Conservation (phyloP, 2,329 filamentous ascomycete genomes). For the Calycina herbarum region DNA sequence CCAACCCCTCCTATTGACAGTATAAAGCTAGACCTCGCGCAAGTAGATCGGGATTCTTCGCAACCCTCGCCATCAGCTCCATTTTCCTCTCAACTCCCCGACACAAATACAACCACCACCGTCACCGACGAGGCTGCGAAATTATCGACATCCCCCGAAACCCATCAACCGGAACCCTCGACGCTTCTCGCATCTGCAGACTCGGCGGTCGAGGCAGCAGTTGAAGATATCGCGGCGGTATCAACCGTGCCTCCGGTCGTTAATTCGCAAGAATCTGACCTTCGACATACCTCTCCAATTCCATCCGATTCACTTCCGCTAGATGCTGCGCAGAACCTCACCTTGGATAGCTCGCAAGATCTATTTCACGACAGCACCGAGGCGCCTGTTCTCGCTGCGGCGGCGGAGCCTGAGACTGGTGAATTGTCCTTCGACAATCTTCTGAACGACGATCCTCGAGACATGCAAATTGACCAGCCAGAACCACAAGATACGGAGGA, state of each 20-base stretch:
- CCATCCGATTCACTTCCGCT: constrained; percentile 8
- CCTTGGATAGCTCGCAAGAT: constrained; percentile 15
- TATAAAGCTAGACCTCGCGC: constrained; percentile 21
- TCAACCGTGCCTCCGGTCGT: constrained; percentile 35
- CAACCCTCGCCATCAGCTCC: constrained; percentile 19
- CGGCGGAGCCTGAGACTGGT: not conserved
- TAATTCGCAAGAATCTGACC: constrained; percentile 36
- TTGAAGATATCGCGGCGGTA: constrained; percentile 28
- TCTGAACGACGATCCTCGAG: not conserved
- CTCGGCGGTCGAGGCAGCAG: constrained; percentile 27
- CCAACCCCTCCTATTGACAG: constrained; percentile 14
- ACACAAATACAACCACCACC: constrained; percentile 23
- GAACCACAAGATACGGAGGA: not conserved
- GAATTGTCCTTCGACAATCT: constrained; percentile 3
- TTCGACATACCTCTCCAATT: constrained; percentile 28
- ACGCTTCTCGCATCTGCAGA: constrained; percentile 21
- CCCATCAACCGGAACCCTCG: constrained; percentile 14
- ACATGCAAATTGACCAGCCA: not conserved
- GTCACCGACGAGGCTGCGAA: constrained; percentile 22
- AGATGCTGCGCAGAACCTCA: constrained; percentile 14
- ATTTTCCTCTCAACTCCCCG: constrained; percentile 24
- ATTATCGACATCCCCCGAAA: constrained; percentile 21
- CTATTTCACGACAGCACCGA: not conserved
- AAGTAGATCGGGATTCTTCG: constrained; percentile 9
- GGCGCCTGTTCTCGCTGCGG: not conserved